Conservation (phyloP, 2,329 filamentous ascomycete species). For the Leptographium wingfieldii region DNA sequence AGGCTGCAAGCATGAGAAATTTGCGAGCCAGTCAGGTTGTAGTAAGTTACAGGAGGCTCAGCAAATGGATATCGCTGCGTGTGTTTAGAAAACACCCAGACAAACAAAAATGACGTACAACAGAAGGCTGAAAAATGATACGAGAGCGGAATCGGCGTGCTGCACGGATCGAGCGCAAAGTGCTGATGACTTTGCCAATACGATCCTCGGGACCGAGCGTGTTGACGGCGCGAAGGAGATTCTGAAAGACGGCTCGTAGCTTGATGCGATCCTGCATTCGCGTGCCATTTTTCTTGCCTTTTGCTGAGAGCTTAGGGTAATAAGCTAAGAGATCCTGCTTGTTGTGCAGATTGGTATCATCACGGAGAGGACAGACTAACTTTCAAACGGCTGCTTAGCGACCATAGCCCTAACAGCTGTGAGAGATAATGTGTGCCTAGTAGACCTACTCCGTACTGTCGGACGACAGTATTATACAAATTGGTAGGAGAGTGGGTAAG, state of each 20-base stretch:
- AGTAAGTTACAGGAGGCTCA: background rate
- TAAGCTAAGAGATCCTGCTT: too few species aligned
- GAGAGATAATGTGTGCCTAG: too few species aligned
- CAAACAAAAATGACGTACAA: background rate
- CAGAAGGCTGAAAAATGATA: background rate
- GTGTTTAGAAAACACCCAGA: too few species aligned
- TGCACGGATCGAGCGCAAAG: background rate
- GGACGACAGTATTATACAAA: too few species aligned
- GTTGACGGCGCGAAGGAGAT: background rate
- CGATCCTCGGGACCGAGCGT: background rate
- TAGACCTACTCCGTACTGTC: too few species aligned
- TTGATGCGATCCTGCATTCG: background rate
- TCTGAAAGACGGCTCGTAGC: background rate
- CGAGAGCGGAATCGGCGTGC: background rate
- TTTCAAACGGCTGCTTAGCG: too few species aligned
- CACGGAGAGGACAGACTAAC: too few species aligned
- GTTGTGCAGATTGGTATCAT: too few species aligned
- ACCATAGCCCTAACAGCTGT: too few species aligned
- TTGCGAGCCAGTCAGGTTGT: background rate
- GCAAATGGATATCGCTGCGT: background rate
- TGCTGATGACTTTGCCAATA: background rate
- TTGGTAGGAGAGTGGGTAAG: too few species aligned
- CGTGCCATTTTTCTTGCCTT: background rate
- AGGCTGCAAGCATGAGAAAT: background rate
- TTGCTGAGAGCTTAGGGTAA: background rate